Conservation (phyloP, 169 alveolate genomes). For the Perkinsus olseni region DNA sequence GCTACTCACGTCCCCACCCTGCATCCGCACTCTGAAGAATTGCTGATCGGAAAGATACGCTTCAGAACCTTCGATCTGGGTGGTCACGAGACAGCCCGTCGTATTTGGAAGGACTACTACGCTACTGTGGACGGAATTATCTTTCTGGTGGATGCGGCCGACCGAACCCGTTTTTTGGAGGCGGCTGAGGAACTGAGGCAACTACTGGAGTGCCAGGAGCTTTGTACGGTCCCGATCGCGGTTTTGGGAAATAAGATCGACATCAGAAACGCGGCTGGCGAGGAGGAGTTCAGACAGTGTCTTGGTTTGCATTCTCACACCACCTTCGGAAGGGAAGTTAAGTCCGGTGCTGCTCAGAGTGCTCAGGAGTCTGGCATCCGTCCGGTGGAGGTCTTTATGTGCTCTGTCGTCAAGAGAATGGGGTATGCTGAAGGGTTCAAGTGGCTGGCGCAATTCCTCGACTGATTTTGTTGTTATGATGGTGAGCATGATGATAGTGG, state of each 20-base stretch:
- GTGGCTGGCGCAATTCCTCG: constrained; percentile 87
- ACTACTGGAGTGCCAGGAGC: constrained; percentile 80
- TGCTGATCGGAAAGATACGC: constrained; percentile 90
- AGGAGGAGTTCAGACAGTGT: constrained; percentile 93
- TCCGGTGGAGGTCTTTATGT: constrained; percentile 97
- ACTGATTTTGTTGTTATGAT: too few species aligned
- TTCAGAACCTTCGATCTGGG: constrained; percentile 98
- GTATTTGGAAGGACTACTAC: constrained; percentile 95
- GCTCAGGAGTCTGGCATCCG: constrained; percentile 54
- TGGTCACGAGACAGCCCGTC: constrained; percentile 96
- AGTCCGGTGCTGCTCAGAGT: constrained; percentile 38
- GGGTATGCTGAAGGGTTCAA: constrained; percentile 95
- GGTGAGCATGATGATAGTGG: too few species aligned
- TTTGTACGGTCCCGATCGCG: constrained; percentile 87
- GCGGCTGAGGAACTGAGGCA: constrained; percentile 88
- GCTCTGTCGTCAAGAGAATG: constrained; percentile 92
- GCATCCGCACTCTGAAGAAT: constrained; percentile 96
- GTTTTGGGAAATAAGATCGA: constrained; percentile 98
- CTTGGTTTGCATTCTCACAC: constrained; percentile 77
- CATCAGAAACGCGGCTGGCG: constrained; percentile 94
- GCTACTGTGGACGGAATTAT: constrained; percentile 95
- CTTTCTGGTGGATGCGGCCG: constrained; percentile 97
- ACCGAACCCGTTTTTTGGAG: constrained; percentile 88
- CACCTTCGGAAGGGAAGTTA: constrained; percentile 76
- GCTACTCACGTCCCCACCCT: constrained; percentile 95